Base-by-base conservation (phyloP, 108 stramenopile genomes). In the Aurantiochytrium sp. region DNA sequence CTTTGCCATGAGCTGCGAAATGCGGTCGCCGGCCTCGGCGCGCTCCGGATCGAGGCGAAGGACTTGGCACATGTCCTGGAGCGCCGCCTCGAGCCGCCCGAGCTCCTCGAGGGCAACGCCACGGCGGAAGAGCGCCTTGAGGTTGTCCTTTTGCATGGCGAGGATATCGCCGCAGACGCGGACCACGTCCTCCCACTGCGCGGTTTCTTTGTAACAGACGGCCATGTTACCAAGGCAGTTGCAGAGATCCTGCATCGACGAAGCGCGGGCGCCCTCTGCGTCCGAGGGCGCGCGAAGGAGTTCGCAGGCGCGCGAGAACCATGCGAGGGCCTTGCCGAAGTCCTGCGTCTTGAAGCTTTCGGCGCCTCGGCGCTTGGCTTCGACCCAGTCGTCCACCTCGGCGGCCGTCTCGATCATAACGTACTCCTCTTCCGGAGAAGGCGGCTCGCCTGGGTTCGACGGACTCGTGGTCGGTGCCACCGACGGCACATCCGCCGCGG, bases 141-240 rank as follows among this genome's bases (percentile, higher is more conserved):
- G 50, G 39, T 81, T 81, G 42, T 81, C 30, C 45, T 22, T 24
- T 48, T 81, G 73, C 6, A 81, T 6, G 19, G 15, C 42, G 12
- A 81, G 45, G 32, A 81, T 30, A 6, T 42, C 42, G 30, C 24
- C 45, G 45, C 73, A 81, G 12, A 48, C 39, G 15, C 24, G 39
- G 32, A 81, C 45, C 6, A 81, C 73, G 36, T 48, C 39, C 12
- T 81, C 39, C 73, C 73, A 81, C 17, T 12, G 39, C 2, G 1
- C 73, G n/a, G 32, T 6, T 24, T 81, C 73, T 24, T 81, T 81
- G 39, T 81, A 19, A 24, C 73, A 81, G n/a, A 81, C 73, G 12
- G 73, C 73, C 73, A 81, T 41, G 2, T 81, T 81, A 12, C 73
- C 73, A n/a, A 41, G 45, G 24, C 73, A 81, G 73, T 81, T 81